A percentile compares a stretch with the other conserved stretches of the same genome.
Conservation (phyloP, 306 rosid genomes). For the Albizia julibrissin region DNA sequence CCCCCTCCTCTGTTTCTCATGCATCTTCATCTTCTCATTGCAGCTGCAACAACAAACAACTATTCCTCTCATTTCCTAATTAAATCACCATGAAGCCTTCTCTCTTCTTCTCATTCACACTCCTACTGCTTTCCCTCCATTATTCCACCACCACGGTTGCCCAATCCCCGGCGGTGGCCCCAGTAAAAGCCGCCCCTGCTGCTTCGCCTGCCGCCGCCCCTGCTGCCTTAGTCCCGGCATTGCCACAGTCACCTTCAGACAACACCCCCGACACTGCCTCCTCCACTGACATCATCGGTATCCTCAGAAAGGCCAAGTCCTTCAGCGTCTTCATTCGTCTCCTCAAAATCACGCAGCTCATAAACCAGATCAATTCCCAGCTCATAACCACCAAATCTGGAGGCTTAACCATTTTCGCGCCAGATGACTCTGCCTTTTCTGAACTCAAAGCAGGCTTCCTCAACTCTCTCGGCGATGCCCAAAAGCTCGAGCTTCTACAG, state of each 20-base stretch:
- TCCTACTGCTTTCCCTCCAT: conserved; percentile 23
- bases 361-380: conserved; percentile 59
- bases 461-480: conserved; percentile 52
- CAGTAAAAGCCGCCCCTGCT: conserved; percentile 37
- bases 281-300: conserved; percentile 47
- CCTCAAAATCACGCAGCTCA: conserved; percentile 62
- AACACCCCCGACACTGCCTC: conserved; percentile 35
- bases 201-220: conserved; percentile 27
- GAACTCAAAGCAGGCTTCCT: conserved; percentile 66
- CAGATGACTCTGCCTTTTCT: conserved; percentile 55
- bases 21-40: not conserved
- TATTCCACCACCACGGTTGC: conserved; percentile 32
- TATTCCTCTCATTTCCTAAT: not conserved
- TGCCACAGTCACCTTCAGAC: conserved; percentile 46
- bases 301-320: conserved; percentile 55
- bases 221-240: conserved; percentile 42
- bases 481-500: conserved; percentile 60
- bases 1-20: not conserved
- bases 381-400: conserved; percentile 49
- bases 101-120: conserved; percentile 33
- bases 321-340: conserved; percentile 56
- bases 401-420: conserved; percentile 61
- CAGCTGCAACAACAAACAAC: not conserved
- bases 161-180: conserved; percentile 49
- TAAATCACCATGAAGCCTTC: conserved; percentile 26